Conservation (phyloP, 2,329 filamentous ascomycete genomes). For the Aspergillus tamarii region DNA sequence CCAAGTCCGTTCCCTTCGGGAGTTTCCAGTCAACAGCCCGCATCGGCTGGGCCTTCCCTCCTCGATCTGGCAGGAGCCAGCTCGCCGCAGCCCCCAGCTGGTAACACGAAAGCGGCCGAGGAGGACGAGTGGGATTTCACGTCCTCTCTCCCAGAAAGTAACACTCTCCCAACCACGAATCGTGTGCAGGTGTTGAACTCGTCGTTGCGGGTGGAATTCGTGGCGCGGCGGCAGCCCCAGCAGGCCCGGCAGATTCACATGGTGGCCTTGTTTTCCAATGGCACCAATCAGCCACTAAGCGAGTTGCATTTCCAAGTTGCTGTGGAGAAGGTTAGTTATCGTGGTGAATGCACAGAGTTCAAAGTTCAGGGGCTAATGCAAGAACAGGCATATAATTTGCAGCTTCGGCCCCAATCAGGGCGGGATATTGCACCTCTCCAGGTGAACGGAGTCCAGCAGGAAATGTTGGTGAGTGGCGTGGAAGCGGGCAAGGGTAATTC, state of each 20-base stretch:
- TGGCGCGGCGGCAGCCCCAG: constrained; percentile 62
- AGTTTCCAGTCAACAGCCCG: constrained; percentile 21
- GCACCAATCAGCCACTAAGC: constrained; percentile 68
- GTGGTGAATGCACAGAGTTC: not conserved
- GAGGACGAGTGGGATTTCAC: constrained; percentile 96
- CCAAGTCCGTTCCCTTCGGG: constrained; percentile 42
- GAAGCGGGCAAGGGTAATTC: constrained; percentile 71
- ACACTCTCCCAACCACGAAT: constrained; percentile 61
- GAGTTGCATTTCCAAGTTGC: constrained; percentile 90
- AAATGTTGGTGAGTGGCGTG: constrained; percentile 76
- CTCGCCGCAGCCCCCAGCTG: constrained; percentile 21
- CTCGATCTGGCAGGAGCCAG: constrained; percentile 35
- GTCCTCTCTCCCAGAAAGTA: constrained; percentile 73
- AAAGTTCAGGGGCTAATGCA: not conserved
- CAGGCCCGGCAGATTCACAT: constrained; percentile 66
- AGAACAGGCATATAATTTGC: constrained; percentile 73
- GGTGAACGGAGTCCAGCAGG: constrained; percentile 78
- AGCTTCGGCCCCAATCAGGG: constrained; percentile 83
- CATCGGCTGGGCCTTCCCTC: constrained; percentile 33
- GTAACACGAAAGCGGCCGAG: constrained; percentile 49
- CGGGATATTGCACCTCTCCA: constrained; percentile 72
- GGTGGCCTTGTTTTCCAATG: constrained; percentile 82
- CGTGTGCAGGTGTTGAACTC: constrained; percentile 71
- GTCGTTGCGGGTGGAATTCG: constrained; percentile 72
- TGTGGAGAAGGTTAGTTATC: constrained; percentile 77